Percentiles rank a stretch among this genome's conserved stretches.
Conservation (phyloP, 2,329 filamentous ascomycete species). For the Huntiella abstrusa region DNA sequence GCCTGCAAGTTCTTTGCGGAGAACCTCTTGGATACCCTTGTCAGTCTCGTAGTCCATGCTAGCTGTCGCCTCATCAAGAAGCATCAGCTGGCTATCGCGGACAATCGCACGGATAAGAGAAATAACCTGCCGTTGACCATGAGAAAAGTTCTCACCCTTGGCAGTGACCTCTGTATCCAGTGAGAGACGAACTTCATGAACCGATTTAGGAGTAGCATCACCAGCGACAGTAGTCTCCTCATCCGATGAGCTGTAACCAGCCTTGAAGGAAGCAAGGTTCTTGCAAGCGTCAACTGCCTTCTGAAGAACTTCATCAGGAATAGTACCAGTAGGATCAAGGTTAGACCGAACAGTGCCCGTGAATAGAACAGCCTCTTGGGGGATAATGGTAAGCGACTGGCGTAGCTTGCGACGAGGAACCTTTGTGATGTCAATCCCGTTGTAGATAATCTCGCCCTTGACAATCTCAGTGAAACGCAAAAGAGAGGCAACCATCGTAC, state of each 20-base stretch:
- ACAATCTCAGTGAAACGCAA: constrained; percentile 25
- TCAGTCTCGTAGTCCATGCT: constrained; percentile 31
- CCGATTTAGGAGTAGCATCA: constrained; percentile 8
- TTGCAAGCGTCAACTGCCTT: constrained; percentile 41
- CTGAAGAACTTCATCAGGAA: constrained; percentile 31
- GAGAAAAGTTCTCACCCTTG: constrained; percentile 27
- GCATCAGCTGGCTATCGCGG: constrained; percentile 26
- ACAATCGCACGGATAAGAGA: constrained; percentile 28
- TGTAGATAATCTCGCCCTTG: constrained; percentile 25
- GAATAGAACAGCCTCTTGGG: constrained; percentile 32
- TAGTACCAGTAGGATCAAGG: constrained; percentile 35
- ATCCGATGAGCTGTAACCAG: constrained; percentile 14
- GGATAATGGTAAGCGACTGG: constrained; percentile 28
- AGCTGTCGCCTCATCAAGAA: constrained; percentile 31
- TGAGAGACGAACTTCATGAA: constrained; percentile 16
- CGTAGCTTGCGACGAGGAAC: constrained; percentile 25
- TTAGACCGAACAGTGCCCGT: constrained; percentile 26
- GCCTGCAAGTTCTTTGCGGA: constrained; percentile 27
- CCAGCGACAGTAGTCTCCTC: constrained; percentile 4
- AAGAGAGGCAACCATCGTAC: constrained; percentile 34
- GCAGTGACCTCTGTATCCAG: constrained; percentile 24
- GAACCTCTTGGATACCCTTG: constrained; percentile 25
- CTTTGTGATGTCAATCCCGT: constrained; percentile 26
- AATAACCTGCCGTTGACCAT: constrained; percentile 31
- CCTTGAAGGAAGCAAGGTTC: constrained; percentile 23